Conservation (phyloP, 768 basidiomycete species). For the Guyanaporus albipodus region DNA sequence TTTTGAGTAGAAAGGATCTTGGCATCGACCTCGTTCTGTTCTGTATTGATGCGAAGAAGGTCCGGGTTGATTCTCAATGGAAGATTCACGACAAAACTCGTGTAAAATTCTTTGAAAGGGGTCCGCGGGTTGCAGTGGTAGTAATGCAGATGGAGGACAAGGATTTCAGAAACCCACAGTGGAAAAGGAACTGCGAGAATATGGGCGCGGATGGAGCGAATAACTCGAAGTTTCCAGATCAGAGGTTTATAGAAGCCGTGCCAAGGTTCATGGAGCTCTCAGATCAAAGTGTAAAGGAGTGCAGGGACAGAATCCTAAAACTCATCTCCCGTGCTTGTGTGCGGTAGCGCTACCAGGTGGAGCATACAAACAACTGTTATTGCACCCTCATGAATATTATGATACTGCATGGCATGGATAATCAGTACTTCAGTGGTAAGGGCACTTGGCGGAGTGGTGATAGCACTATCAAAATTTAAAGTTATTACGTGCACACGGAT, state of each 20-base stretch:
- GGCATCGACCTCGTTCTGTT: constrained; percentile 18
- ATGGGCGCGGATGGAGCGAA: constrained; percentile 7
- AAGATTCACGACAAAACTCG: constrained; percentile 19
- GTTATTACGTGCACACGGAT: constrained; percentile 5
- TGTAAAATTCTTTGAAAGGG: constrained; percentile 11
- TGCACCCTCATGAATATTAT: constrained; percentile 1
- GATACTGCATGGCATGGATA: neutral
- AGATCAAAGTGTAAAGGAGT: constrained; percentile 15
- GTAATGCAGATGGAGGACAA: constrained; percentile 10
- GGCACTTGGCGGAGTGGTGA: no score
- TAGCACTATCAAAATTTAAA: neutral
- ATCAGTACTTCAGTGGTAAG: neutral
- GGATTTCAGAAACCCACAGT: constrained; percentile 6
- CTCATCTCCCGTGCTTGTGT: constrained; percentile 18
- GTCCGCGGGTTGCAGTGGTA: constrained; percentile 15
- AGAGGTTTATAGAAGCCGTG: constrained; percentile 16
- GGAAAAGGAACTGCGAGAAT: constrained; percentile 16
- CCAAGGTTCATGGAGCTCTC: constrained; percentile 10
- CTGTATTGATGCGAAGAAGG: constrained; percentile 21
- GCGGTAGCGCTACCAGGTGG: neutral
- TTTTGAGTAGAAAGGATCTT: constrained; percentile 14
- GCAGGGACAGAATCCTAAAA: constrained; percentile 18
- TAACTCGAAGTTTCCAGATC: constrained; percentile 14
- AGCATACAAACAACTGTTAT: no score
- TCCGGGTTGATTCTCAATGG: constrained; percentile 12